A percentile compares a stretch with the other conserved stretches of the same genome.
Evolutionary conservation across 1,139 yeast genomes (phyloP).

Genomic region (Nematodospora anomalae): DNA sequence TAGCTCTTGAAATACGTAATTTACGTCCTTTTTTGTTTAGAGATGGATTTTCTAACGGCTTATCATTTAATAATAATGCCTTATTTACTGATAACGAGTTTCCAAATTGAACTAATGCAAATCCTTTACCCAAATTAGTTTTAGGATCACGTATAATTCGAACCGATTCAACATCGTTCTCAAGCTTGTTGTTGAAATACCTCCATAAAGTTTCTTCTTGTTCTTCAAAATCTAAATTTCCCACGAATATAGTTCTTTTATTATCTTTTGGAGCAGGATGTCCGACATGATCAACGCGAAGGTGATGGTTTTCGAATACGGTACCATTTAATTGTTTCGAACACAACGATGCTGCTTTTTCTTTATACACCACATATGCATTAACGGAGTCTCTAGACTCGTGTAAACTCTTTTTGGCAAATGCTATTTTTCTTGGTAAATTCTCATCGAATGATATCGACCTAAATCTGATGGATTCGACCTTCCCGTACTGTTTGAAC

Average conservation of each 20-base stretch:
- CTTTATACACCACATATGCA: slow-evolving; percentile 79
- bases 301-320: slow-evolving; percentile 68
- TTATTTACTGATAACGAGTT: slow-evolving; percentile 80
- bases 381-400: slow-evolving; percentile 77
- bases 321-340: slow-evolving; percentile 61
- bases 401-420: slow-evolving; percentile 77
- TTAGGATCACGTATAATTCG: slow-evolving; percentile 88
- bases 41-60: slow-evolving; percentile 46
- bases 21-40: slow-evolving; percentile 49
- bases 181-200: slow-evolving; percentile 64
- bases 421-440: slow-evolving; percentile 90
- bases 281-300: slow-evolving; percentile 88
- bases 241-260: slow-evolving; percentile 84
- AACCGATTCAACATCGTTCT: slow-evolving; percentile 77
- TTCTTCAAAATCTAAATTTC: slow-evolving; percentile 91
- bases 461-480: slow-evolving; percentile 82
- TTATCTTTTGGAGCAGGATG: slow-evolving; percentile 89
- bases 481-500: slow-evolving; percentile 57
- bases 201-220: slow-evolving; percentile 87
- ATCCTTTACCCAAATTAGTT: slow-evolving; percentile 95
- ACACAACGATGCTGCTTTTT: slow-evolving; percentile 52
- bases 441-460: slow-evolving; percentile 89
- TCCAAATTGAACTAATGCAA: slow-evolving; percentile 90
- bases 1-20: slow-evolving; percentile 79
- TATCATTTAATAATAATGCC: slow-evolving; percentile 76